Evolutionary conservation across 2,329 filamentous ascomycete species (phyloP).

Genomic region (Gliomastix tumulicola): DNA sequence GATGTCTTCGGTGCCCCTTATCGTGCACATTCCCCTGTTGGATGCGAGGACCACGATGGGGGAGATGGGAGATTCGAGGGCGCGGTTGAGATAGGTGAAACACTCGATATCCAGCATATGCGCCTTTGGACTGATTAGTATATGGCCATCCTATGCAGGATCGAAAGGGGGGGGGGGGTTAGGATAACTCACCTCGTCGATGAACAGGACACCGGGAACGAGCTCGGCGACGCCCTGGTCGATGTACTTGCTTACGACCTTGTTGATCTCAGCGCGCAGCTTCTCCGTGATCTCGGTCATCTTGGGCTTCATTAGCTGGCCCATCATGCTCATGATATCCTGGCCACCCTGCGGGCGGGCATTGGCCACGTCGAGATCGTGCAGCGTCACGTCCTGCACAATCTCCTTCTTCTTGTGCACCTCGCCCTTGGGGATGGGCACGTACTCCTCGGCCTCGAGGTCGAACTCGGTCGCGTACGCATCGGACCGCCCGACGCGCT

Average conservation of each 20-base stretch:
- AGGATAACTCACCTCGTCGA: conserved; percentile 88
- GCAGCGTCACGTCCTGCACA: conserved; percentile 94
- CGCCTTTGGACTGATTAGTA: conserved; percentile 50
- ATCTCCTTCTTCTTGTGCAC: conserved; percentile 99
- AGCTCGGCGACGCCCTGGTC: conserved; percentile 96
- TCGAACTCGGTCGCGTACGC: conserved; percentile 98
- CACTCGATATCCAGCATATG: conserved; percentile 99
- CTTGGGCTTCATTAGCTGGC: conserved; percentile 98
- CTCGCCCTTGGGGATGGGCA: conserved; percentile 96
- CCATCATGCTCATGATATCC: conserved; percentile 99
- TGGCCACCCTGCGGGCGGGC: conserved; percentile 92
- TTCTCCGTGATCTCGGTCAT: conserved; percentile 99
- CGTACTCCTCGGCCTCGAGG: conserved; percentile 96
- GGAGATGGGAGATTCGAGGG: conserved; percentile 89
- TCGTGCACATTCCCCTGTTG: conserved; percentile 89
- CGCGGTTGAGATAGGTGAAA: conserved; percentile 97
- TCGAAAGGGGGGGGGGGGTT: conserved; percentile 1
- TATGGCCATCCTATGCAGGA: background rate
- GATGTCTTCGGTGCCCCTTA: conserved; percentile 78
- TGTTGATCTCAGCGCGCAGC: conserved; percentile 92
- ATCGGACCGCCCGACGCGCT: conserved; percentile 91
- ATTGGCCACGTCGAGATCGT: conserved; percentile 95
- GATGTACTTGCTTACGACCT: conserved; percentile 98
- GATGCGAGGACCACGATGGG: conserved; percentile 97
- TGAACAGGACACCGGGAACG: conserved; percentile 96